Percentiles rank a stretch among this genome's conserved stretches.
Evolutionary conservation across 306 rosid genomes (phyloP).

Genomic region (Adenanthera pavonina): DNA sequence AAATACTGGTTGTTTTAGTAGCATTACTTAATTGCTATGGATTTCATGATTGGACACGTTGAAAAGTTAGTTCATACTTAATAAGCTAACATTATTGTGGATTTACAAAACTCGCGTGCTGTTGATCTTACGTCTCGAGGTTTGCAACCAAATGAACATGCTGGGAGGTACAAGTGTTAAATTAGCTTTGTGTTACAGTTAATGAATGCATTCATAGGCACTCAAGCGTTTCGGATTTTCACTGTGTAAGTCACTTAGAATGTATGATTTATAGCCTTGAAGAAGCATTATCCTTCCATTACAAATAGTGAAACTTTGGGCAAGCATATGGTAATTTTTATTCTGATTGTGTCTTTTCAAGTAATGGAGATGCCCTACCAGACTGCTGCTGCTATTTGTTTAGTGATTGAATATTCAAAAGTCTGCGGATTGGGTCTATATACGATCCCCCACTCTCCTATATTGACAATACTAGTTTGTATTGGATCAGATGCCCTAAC

Average conservation of each 20-base stretch:
- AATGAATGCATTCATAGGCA: background rate
- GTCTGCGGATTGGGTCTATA: background rate
- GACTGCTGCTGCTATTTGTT: background rate
- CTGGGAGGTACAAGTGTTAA: background rate
- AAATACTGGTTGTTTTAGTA: background rate
- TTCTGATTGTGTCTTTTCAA: background rate
- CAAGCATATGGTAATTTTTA: conserved; percentile 3
- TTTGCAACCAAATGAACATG: background rate
- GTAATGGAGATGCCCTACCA: background rate
- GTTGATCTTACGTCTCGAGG: background rate
- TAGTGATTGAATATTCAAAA: background rate
- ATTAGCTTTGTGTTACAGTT: background rate
- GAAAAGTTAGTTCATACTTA: background rate
- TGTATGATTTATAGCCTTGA: background rate
- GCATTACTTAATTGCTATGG: background rate
- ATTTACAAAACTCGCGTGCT: background rate
- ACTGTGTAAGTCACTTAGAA: background rate
- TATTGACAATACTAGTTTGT: background rate
- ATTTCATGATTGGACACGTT: background rate
- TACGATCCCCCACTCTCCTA: background rate
- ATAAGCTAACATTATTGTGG: background rate
- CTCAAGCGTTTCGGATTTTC: background rate
- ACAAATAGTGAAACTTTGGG: background rate
- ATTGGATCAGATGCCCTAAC: background rate
- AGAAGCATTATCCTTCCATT: background rate